phyloP scores from a whole-genome alignment of 495 filamentous ascomycete species.

The Penicillium paxilli region DNA sequence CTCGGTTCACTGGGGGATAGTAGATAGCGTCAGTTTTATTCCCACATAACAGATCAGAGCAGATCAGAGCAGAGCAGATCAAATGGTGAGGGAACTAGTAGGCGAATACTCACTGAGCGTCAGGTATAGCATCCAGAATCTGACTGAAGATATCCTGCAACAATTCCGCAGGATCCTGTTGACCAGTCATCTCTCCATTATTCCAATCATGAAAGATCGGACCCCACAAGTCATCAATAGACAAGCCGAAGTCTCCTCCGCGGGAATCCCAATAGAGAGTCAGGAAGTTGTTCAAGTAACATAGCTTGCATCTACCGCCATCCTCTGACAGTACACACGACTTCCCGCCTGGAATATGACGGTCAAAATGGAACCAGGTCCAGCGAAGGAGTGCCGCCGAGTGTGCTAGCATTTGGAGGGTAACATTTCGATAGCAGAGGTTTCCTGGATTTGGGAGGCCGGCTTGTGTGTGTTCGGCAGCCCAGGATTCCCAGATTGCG shows the following conservation, averaged over 20 bases:
- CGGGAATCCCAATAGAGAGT: slow-evolving; percentile 21
- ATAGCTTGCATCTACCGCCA: slow-evolving; percentile 11
- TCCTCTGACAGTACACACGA: background rate
- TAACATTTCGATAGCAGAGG: slow-evolving; percentile 46
- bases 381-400: slow-evolving; percentile 38
- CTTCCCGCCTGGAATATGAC: background rate
- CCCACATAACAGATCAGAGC: too few species aligned
- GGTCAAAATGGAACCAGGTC: slow-evolving; percentile 12
- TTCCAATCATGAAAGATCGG: slow-evolving; percentile 4
- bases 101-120: slow-evolving; percentile 10
- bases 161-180: slow-evolving; percentile 31
- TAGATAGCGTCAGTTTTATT: too few species aligned
- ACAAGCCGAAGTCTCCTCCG: background rate
- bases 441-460: slow-evolving; percentile 6
- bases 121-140: background rate
- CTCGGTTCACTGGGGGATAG: background rate
- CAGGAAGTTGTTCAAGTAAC: slow-evolving; percentile 14
- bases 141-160: slow-evolving; percentile 12
- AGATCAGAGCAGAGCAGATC: too few species aligned
- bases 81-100: too few species aligned
- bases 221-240: slow-evolving; percentile 5
- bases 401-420: slow-evolving; percentile 43
- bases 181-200: background rate
- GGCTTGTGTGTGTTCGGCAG: background rate
- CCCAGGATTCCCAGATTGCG: background rate